Conservation (phyloP, 208 protist species). For the Angomonas deanei region DNA sequence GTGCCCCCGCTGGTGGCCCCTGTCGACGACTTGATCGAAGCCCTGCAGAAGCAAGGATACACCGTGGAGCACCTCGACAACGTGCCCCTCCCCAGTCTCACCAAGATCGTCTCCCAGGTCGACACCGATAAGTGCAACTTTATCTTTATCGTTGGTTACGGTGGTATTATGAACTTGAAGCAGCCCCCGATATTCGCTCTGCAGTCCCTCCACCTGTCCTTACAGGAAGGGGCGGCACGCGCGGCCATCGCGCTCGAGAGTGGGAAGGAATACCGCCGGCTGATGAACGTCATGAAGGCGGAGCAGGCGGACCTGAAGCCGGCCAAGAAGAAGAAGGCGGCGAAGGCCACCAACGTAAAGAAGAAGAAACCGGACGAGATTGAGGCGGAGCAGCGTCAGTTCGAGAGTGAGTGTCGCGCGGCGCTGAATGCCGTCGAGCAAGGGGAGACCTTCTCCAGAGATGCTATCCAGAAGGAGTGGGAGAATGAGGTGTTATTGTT, state of each 20-base stretch:
- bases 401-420: slow-evolving; percentile 38
- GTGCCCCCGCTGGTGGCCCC: slow-evolving; percentile 43
- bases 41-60: slow-evolving; percentile 70
- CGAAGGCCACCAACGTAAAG: slow-evolving; percentile 18
- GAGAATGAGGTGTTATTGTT: slow-evolving; percentile 53
- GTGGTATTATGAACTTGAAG: slow-evolving; percentile 56
- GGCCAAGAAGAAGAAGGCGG: slow-evolving; percentile 47
- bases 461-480: slow-evolving; percentile 44
- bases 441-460: slow-evolving; percentile 34
- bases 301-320: slow-evolving; percentile 25
- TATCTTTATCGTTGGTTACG: slow-evolving; percentile 84
- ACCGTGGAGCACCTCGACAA: slow-evolving; percentile 54
- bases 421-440: slow-evolving; percentile 48
- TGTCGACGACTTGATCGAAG: slow-evolving; percentile 32
- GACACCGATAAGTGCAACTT: slow-evolving; percentile 61
- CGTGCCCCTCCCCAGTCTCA: slow-evolving; percentile 31
- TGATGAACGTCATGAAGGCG: slow-evolving; percentile 25
- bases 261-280: slow-evolving; percentile 20
- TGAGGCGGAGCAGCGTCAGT: slow-evolving; percentile 48
- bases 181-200: slow-evolving; percentile 63
- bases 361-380: slow-evolving; percentile 53
- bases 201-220: slow-evolving; percentile 44
- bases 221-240: slow-evolving; percentile 52
- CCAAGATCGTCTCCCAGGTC: slow-evolving; percentile 53
- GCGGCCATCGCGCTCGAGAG: slow-evolving; percentile 40